Conservation (phyloP, 495 filamentous ascomycete species). For the Penicillium fimorum region DNA sequence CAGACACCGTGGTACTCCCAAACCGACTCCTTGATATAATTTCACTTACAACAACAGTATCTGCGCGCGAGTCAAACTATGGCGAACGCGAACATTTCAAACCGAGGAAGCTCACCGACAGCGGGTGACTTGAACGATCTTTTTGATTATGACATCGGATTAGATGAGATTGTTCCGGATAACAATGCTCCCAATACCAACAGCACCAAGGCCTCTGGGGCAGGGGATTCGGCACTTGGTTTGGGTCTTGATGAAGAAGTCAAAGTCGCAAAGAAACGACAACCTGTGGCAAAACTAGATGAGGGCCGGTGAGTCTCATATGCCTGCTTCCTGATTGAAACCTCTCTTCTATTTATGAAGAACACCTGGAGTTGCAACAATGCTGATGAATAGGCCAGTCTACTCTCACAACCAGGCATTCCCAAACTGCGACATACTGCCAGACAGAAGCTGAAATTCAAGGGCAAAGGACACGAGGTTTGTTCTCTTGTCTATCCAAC, state of each 20-base stretch:
- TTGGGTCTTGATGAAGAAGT: slow-evolving; percentile 87
- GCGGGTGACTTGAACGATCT: slow-evolving; percentile 55
- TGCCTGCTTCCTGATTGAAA: background rate
- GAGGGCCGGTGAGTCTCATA: slow-evolving; percentile 58
- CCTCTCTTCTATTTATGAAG: background rate
- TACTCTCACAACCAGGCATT: slow-evolving; percentile 78
- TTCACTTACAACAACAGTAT: background rate
- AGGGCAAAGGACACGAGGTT: slow-evolving; percentile 94
- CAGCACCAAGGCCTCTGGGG: slow-evolving; percentile 27
- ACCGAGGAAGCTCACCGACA: slow-evolving; percentile 14
- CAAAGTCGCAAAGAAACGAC: slow-evolving; percentile 71
- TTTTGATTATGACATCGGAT: slow-evolving; percentile 67
- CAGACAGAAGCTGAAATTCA: slow-evolving; percentile 71
- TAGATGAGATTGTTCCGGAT: slow-evolving; percentile 50
- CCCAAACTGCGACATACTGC: slow-evolving; percentile 74
- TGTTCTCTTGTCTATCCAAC: background rate
- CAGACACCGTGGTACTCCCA: background rate
- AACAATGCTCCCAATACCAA: slow-evolving; percentile 29
- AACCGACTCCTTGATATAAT: background rate
- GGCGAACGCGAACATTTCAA: slow-evolving; percentile 6
- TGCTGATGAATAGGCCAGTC: slow-evolving; percentile 39
- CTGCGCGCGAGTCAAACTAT: slow-evolving; percentile 1
- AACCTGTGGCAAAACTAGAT: slow-evolving; percentile 80
- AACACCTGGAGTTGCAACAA: background rate
- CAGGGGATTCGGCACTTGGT: slow-evolving; percentile 33